Percentiles rank a stretch among this genome's conserved stretches.
Conservation (phyloP, 352 stramenopile genomes). For the Globisporangium lucens region DNA sequence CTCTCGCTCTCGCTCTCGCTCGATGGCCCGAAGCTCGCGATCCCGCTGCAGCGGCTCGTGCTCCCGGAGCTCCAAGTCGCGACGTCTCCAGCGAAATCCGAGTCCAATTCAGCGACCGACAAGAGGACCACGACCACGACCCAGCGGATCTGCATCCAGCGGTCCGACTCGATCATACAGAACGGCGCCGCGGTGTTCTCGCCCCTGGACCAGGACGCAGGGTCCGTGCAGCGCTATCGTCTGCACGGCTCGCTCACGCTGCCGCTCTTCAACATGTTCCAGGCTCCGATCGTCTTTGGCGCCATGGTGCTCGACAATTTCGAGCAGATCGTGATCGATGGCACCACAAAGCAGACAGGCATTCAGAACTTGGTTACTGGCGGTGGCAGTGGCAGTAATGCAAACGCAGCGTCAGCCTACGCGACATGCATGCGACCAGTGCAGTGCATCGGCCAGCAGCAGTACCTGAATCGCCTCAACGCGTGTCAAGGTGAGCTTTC, state of each 20-base stretch:
- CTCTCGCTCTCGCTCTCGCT: slow-evolving; percentile 48
- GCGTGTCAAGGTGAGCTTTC: slow-evolving; percentile 39
- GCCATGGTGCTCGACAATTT: slow-evolving; percentile 48
- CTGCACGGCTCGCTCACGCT: slow-evolving; percentile 45
- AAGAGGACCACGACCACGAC: background rate
- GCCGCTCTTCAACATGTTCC: slow-evolving; percentile 69
- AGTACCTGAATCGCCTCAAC: slow-evolving; percentile 38
- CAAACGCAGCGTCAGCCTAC: background rate
- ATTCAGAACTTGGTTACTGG: slow-evolving; percentile 11
- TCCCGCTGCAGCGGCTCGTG: slow-evolving; percentile 47
- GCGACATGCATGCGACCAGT: slow-evolving; percentile 19
- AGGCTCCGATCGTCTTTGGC: slow-evolving; percentile 59
- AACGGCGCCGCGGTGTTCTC: slow-evolving; percentile 48
- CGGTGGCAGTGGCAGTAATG: background rate
- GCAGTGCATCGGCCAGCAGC: slow-evolving; percentile 40
- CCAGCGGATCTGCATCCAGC: slow-evolving; percentile 49
- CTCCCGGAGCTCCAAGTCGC: slow-evolving; percentile 29
- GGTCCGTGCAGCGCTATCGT: slow-evolving; percentile 41
- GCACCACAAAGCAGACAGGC: slow-evolving; percentile 31
- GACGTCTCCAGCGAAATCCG: background rate
- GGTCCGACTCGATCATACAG: slow-evolving; percentile 49
- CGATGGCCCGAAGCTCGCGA: slow-evolving; percentile 20
- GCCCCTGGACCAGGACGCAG: slow-evolving; percentile 36
- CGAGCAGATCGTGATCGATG: slow-evolving; percentile 44
- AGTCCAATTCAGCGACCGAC: background rate